A percentile compares a stretch with the other conserved stretches of the same genome.
phyloP scores from a whole-genome alignment of 805 yeast genomes.

The Scheffersomyces coipomensis region DNA sequence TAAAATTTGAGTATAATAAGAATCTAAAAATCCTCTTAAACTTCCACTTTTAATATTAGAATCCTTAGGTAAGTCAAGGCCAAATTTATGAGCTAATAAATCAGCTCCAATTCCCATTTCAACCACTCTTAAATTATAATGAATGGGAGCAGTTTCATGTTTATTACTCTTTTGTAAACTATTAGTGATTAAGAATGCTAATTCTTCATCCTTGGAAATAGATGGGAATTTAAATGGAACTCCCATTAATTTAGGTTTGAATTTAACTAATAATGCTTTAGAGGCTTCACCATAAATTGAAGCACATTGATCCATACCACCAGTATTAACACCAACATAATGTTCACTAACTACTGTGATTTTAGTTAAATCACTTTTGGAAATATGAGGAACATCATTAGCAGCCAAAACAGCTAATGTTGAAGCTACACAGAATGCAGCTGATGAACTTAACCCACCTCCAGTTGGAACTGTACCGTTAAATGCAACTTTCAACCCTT shows the following conservation, averaged over 20 bases:
- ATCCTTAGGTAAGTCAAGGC: conserved; percentile 42
- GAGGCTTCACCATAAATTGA: conserved; percentile 60
- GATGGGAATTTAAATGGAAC: conserved; percentile 54
- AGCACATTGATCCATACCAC: conserved; percentile 82
- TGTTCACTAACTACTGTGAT: conserved; percentile 69
- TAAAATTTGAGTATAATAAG: conserved; percentile 35
- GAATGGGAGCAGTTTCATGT: conserved; percentile 65
- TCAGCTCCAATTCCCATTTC: conserved; percentile 71
- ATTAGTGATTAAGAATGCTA: conserved; percentile 62
- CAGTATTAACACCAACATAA: conserved; percentile 70
- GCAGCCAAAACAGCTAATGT: conserved; percentile 56
- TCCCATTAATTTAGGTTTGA: conserved; percentile 57
- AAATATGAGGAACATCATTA: conserved; percentile 42
- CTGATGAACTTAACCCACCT: conserved; percentile 68
- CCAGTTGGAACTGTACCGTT: conserved; percentile 73
- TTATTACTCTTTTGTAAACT: conserved; percentile 63
- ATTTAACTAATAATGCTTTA: conserved; percentile 59
- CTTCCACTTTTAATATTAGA: conserved; percentile 59
- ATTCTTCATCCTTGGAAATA: conserved; percentile 32
- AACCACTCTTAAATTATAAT: conserved; percentile 70
- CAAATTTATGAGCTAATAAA: conserved; percentile 49
- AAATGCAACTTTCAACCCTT: conserved; percentile 52
- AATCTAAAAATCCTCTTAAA: conserved; percentile 62
- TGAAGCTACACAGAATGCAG: conserved; percentile 68
- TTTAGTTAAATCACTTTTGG: conserved; percentile 52